Evolutionary conservation across 2,329 filamentous ascomycete species (phyloP).

Genomic region (Ophiocordyceps camponoti-saundersi): DNA sequence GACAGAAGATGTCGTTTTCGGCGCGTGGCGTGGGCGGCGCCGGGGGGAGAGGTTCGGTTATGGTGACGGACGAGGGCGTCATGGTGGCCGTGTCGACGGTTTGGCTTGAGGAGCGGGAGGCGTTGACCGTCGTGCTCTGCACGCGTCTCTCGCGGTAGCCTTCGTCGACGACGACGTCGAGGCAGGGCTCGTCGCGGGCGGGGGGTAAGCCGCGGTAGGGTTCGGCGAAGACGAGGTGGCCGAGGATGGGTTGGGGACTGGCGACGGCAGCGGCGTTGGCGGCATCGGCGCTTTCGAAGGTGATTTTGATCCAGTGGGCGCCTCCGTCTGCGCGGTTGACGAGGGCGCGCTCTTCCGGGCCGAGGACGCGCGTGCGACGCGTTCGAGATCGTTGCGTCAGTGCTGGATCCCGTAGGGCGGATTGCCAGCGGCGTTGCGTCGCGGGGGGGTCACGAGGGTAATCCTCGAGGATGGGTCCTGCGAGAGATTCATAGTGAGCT

Average conservation of each 20-base stretch:
- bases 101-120: slow-evolving; percentile 31
- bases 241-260: slow-evolving; percentile 56
- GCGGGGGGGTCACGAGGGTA: slow-evolving; percentile 74
- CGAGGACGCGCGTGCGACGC: slow-evolving; percentile 31
- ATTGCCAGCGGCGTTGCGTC: slow-evolving; percentile 52
- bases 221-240: slow-evolving; percentile 55
- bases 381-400: slow-evolving; percentile 37
- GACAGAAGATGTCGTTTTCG: slow-evolving; percentile 31
- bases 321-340: slow-evolving; percentile 72
- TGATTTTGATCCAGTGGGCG: slow-evolving; percentile 82
- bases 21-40: slow-evolving; percentile 9
- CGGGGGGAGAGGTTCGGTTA: slow-evolving; percentile 15
- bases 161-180: slow-evolving; percentile 26
- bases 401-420: slow-evolving; percentile 56
- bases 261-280: slow-evolving; percentile 52
- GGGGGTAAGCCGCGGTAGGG: slow-evolving; percentile 49
- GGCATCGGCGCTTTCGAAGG: slow-evolving; percentile 57
- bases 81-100: slow-evolving; percentile 42
- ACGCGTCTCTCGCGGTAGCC: slow-evolving; percentile 11
- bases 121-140: slow-evolving; percentile 17
- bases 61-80: slow-evolving; percentile 27
- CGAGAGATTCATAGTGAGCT: slow-evolving; percentile 73
- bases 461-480: slow-evolving; percentile 79
- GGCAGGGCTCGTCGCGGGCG: slow-evolving; percentile 44
- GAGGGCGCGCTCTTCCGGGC: slow-evolving; percentile 55